Percentiles rank a stretch among this genome's conserved stretches.
Conservation (phyloP, 2,329 filamentous ascomycete genomes). For the Sphaerostilbella broomeana region DNA sequence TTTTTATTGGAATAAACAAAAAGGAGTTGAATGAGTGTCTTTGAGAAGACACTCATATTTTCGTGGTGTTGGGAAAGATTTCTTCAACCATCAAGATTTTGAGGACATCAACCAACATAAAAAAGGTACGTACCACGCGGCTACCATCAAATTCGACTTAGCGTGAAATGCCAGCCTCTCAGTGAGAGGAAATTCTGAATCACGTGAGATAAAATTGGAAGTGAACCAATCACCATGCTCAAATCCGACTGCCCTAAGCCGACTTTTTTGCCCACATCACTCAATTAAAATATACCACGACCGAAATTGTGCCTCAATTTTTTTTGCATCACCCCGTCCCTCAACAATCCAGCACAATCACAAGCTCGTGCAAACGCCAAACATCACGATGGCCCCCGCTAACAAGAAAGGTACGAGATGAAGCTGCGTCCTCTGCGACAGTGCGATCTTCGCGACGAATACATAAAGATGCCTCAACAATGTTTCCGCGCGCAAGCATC, state of each 20-base stretch:
- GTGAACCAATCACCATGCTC: slow-evolving; percentile 9
- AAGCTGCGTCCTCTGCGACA: slow-evolving; percentile 16
- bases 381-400: slow-evolving; percentile 29
- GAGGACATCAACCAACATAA: too few species aligned
- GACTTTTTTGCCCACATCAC: slow-evolving; percentile 19
- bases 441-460: slow-evolving; percentile 3
- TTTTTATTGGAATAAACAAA: background rate
- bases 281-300: slow-evolving; percentile 7
- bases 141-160: too few species aligned
- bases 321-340: slow-evolving; percentile 6
- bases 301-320: slow-evolving; percentile 7
- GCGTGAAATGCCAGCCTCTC: too few species aligned
- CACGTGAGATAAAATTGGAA: slow-evolving; percentile 12
- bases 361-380: slow-evolving; percentile 10
- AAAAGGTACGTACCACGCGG: too few species aligned
- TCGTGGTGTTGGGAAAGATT: too few species aligned
- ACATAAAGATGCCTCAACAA: slow-evolving; percentile 2
- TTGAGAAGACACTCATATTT: background rate
- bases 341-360: slow-evolving; percentile 12
- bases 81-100: too few species aligned
- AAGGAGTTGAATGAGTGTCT: background rate
- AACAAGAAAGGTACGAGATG: slow-evolving; percentile 43
- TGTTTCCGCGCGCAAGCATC: slow-evolving; percentile 35
- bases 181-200: background rate
- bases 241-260: slow-evolving; percentile 20